These are phyloP conservation scores for Pseudocercospora vitis DNA, from an alignment of 2,329 filamentous ascomycete species.

Conservation along the genomic window DNA sequence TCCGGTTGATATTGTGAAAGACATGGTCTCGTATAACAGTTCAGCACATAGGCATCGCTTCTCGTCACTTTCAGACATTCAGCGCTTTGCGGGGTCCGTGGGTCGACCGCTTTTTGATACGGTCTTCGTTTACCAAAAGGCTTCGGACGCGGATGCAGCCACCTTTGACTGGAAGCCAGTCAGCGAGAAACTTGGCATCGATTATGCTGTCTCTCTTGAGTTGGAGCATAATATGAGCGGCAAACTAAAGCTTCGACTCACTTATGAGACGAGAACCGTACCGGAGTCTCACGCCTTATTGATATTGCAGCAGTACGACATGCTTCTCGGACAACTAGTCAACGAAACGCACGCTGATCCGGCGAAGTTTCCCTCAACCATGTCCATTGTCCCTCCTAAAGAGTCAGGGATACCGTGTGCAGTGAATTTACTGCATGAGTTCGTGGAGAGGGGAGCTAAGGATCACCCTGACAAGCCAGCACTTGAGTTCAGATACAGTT, in stretches of 20 bases:
- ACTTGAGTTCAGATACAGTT: constrained; percentile 63
- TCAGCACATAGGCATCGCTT: constrained; percentile 69
- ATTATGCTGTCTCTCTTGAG: constrained; percentile 81
- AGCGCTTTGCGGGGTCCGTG: constrained; percentile 67
- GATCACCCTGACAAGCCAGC: constrained; percentile 62
- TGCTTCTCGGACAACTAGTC: constrained; percentile 61
- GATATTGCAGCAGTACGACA: constrained; percentile 71
- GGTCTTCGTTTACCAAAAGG: constrained; percentile 77
- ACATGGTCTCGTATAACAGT: constrained; percentile 66
- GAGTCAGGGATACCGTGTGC: constrained; percentile 58
- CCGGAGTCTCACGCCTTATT: constrained; percentile 67
- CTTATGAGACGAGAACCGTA: constrained; percentile 63
- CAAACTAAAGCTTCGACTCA: constrained; percentile 63
- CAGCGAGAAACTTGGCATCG: constrained; percentile 67
- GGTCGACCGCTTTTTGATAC: constrained; percentile 76
- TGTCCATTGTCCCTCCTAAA: constrained; percentile 64
- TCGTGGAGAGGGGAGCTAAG: constrained; percentile 66
- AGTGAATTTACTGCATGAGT: constrained; percentile 68
- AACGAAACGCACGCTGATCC: background rate
- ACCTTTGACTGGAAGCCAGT: constrained; percentile 58
- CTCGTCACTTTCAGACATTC: constrained; percentile 68
- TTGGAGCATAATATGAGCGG: constrained; percentile 58
- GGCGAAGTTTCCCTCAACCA: background rate
- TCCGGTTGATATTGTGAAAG: constrained; percentile 58
- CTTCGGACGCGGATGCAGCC: constrained; percentile 13